Evolutionary conservation across 2,329 filamentous ascomycete species (phyloP), one percentile per base, ranked within the genome.

Genomic region (Paracoccidioides lutzii): DNA sequence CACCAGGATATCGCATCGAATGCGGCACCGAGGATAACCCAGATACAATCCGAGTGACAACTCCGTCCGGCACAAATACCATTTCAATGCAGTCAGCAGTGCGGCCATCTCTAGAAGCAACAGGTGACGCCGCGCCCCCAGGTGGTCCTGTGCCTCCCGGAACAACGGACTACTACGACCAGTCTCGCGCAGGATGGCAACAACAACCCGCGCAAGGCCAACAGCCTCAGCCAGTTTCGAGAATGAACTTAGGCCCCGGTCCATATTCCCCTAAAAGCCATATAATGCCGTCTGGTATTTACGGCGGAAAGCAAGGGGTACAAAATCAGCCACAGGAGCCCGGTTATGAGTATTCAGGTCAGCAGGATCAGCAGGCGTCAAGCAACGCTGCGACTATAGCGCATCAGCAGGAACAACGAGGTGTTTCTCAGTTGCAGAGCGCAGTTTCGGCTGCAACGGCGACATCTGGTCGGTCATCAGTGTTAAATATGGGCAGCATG

Each of bases 1-100:
- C 93, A 3, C 90, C 90, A 0, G 90, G 93, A 2, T 98, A 98
- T 69, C 81, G 93, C 57, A 98, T 98, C 58, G 93, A 98, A 68
- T 98, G 93, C 65, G 91, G 91, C 35, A 85, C 88, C 14, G 89
- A 89, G 38, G 91, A 94, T 61, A 91, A 97, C 65, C 91, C 91
- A 1, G 95, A 96, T 67, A 90, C 90, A 3, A 98, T 98, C 60
- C 81, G 94, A 60, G 93, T 98, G 14, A 98, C 93, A 0, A 98
- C 93, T 0, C 93, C 93, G 0, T 95, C 94, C 76, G 93, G 93
- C n/a, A 97, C 91, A 2, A 96, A 90, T 9, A 88, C 95, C 1
- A 86, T 91, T 63, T 90, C 89, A 8, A 95, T 96, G 72, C 84
- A 80, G 53, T 65, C 71, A 22, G 68, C 70, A 15, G 63, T 67